Evolutionary conservation across 2,329 filamentous ascomycete species (phyloP).

Genomic region (Neopestalotiopsis sp.): DNA sequence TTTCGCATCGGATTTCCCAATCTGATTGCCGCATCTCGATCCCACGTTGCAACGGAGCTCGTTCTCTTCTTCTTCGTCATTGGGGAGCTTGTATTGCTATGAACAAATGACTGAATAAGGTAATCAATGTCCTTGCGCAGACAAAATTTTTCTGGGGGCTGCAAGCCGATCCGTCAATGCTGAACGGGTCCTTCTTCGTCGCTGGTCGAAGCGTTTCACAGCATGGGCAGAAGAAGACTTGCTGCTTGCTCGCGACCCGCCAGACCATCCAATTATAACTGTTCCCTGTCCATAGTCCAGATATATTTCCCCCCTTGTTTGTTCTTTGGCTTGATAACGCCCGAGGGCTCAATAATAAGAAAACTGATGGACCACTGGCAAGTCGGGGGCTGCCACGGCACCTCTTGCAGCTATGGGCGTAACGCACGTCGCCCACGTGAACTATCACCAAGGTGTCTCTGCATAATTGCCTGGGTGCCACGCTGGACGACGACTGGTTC

Average conservation of each 20-base stretch:
- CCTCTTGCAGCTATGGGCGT: neutral
- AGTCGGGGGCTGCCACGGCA: conserved; percentile 19
- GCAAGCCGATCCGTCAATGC: neutral
- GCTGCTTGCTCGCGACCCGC: neutral
- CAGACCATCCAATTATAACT: neutral
- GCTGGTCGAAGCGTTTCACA: conserved; percentile 7
- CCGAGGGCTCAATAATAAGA: neutral
- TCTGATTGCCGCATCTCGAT: conserved; percentile 4
- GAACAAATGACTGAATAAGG: neutral
- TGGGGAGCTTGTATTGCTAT: neutral
- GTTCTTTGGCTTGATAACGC: conserved; percentile 1
- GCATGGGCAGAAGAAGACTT: neutral
- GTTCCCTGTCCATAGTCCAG: conserved; percentile 3
- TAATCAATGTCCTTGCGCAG: conserved; percentile 3
- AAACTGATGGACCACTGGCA: conserved; percentile 2
- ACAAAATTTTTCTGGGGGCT: neutral
- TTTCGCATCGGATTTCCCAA: conserved; percentile 4
- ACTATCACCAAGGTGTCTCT: conserved; percentile 18
- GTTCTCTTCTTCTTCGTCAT: neutral
- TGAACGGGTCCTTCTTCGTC: neutral
- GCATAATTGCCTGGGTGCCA: conserved; percentile 15
- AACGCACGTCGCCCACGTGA: conserved; percentile 17
- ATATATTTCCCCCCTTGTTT: neutral
- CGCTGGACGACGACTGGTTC: neutral
- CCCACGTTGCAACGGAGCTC: neutral